These are phyloP conservation scores for Lactarius hengduanensis DNA, from an alignment of 768 basidiomycete genomes.

Conservation along the genomic window DNA sequence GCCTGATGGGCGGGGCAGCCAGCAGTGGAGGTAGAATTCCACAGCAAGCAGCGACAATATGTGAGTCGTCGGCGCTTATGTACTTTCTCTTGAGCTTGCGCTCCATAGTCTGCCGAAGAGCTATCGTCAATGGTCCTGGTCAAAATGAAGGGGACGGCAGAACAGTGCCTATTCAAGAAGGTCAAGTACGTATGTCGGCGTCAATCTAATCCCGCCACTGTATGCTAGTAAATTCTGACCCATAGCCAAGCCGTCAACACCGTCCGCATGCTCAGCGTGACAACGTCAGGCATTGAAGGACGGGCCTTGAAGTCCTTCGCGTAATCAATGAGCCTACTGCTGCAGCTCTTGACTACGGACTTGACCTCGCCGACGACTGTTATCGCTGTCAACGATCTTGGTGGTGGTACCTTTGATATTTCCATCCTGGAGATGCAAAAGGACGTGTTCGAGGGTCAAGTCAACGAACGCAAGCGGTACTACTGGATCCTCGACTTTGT, in stretches of 20 bases:
- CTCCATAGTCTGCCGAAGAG: slow-evolving; percentile 55
- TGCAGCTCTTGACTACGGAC: slow-evolving; percentile 96
- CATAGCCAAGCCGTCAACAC: slow-evolving; percentile 84
- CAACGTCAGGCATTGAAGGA: slow-evolving; percentile 99
- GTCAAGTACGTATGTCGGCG: slow-evolving; percentile 70
- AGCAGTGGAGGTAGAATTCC: slow-evolving; percentile 80
- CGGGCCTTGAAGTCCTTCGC: slow-evolving; percentile 93
- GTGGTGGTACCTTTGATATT: slow-evolving; percentile 99
- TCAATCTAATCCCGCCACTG: neutral
- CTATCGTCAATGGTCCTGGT: slow-evolving; percentile 82
- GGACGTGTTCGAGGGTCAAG: slow-evolving; percentile 98
- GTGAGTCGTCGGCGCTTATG: slow-evolving; percentile 44
- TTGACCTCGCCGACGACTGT: slow-evolving; percentile 75
- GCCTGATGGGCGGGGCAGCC: slow-evolving; percentile 71
- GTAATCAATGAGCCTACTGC: slow-evolving; percentile 99
- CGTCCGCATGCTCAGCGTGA: slow-evolving; percentile 97
- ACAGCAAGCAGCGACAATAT: slow-evolving; percentile 76
- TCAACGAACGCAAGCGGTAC: slow-evolving; percentile 92
- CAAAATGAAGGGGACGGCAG: slow-evolving; percentile 97
- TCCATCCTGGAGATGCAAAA: slow-evolving; percentile 99
- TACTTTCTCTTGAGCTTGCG: slow-evolving; percentile 1
- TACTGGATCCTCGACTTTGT: too few species aligned
- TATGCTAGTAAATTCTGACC: slow-evolving; percentile 7
- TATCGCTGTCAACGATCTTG: slow-evolving; percentile 98
- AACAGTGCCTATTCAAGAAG: slow-evolving; percentile 88